A percentile compares a stretch with the other conserved stretches of the same genome.
Conservation (phyloP, 192 early-diverging fungal species). For the Chytriomyces confervae region DNA sequence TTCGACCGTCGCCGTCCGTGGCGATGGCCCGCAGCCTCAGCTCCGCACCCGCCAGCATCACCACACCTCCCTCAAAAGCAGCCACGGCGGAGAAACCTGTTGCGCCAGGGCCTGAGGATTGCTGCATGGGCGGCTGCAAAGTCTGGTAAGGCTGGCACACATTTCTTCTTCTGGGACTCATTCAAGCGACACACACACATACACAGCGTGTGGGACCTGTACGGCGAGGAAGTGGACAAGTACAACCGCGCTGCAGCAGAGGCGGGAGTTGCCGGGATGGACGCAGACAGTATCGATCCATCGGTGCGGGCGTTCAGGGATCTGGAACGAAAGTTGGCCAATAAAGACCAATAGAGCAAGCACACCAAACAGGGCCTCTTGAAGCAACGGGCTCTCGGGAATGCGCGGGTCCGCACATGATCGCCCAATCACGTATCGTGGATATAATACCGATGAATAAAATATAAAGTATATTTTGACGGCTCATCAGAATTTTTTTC, state of each 20-base stretch:
- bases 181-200: neutral
- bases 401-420: no score
- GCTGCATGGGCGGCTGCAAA: conserved; percentile 35
- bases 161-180: neutral
- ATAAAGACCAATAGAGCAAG: neutral
- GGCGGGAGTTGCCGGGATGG: neutral
- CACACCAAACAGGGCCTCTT: neutral
- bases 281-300: conserved; percentile 28
- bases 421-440: no score
- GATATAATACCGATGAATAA: no score
- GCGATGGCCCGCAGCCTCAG: no score
- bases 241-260: conserved; percentile 13
- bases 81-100: no score
- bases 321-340: conserved; percentile 12
- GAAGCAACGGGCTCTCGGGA: neutral
- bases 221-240: conserved; percentile 30
- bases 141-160: conserved; percentile 18
- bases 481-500: no score
- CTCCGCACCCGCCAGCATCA: no score
- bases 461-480: no score
- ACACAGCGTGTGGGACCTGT: conserved; percentile 35
- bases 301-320: conserved; percentile 23
- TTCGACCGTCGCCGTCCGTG: no score
- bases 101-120: conserved; percentile 30
- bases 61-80: no score